These are phyloP conservation scores for Nissolia schottii DNA, from an alignment of 306 rosid genomes.

Conservation along the genomic window DNA sequence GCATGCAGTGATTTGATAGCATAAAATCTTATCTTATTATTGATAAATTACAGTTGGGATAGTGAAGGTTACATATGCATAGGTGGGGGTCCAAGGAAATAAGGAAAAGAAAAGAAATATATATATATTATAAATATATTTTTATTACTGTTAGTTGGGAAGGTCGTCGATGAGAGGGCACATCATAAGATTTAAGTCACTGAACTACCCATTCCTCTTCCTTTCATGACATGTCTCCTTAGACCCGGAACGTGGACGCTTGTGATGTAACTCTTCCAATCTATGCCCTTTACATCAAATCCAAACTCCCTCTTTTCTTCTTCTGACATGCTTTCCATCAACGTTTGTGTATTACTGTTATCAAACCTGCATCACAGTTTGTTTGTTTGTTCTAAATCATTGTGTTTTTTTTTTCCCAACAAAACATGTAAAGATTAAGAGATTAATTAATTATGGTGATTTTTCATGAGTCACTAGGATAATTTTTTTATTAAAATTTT, in stretches of 20 bases:
- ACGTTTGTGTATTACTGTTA: conserved; percentile 52
- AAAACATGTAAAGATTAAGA: background rate
- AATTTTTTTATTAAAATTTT: too few species aligned
- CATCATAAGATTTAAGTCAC: background rate
- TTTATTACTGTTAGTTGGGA: conserved; percentile 31
- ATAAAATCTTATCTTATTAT: too few species aligned
- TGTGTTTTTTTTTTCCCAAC: background rate
- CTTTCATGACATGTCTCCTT: conserved; percentile 67
- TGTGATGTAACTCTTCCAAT: conserved; percentile 64
- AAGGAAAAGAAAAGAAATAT: background rate
- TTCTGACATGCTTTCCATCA: conserved; percentile 60
- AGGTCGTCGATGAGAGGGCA: background rate
- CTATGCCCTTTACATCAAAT: conserved; percentile 59
- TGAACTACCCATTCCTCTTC: conserved; percentile 46
- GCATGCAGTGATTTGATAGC: too few species aligned
- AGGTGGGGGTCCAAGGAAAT: background rate
- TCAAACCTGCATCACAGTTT: conserved; percentile 52
- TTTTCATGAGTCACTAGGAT: too few species aligned
- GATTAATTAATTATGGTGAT: too few species aligned
- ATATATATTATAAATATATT: background rate
- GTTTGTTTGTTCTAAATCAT: background rate
- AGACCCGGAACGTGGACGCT: conserved; percentile 72
- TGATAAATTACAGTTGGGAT: too few species aligned
- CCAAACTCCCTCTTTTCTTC: conserved; percentile 65
- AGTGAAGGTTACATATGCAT: too few species aligned